phyloP scores from a whole-genome alignment of 1,139 yeast genomes.

The Yamadazyma sp. region DNA sequence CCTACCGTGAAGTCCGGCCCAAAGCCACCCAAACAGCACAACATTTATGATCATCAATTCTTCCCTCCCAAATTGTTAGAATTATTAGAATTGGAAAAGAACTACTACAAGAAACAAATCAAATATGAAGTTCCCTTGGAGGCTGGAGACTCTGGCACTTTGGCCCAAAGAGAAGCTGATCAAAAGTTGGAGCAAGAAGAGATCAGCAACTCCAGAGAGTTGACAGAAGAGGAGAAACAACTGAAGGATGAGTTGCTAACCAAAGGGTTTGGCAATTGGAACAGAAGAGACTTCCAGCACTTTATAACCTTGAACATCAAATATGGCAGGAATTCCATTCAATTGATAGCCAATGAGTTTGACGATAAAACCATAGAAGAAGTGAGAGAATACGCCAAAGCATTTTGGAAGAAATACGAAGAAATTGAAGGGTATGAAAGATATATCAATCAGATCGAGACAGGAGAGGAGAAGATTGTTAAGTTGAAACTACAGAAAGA shows the following conservation, averaged over 20 bases:
- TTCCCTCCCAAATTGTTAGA: constrained; percentile 61
- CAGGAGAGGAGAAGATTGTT: constrained; percentile 71
- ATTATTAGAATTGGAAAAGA: constrained; percentile 65
- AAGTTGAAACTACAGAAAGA: constrained; percentile 63
- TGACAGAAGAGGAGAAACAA: constrained; percentile 66
- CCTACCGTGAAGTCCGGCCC: constrained; percentile 46
- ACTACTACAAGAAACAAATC: constrained; percentile 53
- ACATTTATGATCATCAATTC: constrained; percentile 73
- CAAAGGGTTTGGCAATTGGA: constrained; percentile 68
- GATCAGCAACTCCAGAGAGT: constrained; percentile 61
- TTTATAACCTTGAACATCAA: constrained; percentile 61
- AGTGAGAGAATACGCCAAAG: constrained; percentile 61
- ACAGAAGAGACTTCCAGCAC: constrained; percentile 68
- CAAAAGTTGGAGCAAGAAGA: constrained; percentile 60
- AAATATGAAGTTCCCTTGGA: constrained; percentile 50
- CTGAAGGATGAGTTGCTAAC: constrained; percentile 53
- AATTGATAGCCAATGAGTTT: constrained; percentile 61
- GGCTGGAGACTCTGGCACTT: constrained; percentile 41
- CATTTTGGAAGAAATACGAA: constrained; percentile 64
- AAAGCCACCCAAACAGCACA: constrained; percentile 66
- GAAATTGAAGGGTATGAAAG: constrained; percentile 75
- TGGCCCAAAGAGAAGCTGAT: constrained; percentile 50
- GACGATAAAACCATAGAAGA: constrained; percentile 68
- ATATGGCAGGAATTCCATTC: constrained; percentile 66
- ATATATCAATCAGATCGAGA: constrained; percentile 63